phyloP scores from a whole-genome alignment of 2,329 filamentous ascomycete genomes.

The Pseudogymnoascus sp. region DNA sequence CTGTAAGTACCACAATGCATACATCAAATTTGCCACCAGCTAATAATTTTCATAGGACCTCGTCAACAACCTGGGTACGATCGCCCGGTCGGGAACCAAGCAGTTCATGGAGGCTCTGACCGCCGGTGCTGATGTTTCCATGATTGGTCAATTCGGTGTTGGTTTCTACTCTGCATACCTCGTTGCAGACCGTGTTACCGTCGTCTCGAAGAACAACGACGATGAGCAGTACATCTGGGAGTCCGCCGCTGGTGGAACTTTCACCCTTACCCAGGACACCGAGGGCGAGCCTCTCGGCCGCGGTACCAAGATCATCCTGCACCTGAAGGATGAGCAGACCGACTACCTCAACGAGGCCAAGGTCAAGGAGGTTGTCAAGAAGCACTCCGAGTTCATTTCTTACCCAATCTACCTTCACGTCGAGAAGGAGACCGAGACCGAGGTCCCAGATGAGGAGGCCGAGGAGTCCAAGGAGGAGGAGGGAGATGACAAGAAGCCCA shows the following conservation, averaged over 20 bases:
- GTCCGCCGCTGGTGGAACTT: constrained; percentile 93
- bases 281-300: constrained; percentile 87
- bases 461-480: constrained; percentile 66
- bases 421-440: constrained; percentile 97
- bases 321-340: constrained; percentile 98
- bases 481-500: constrained; percentile 87
- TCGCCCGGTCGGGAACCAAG: constrained; percentile 98
- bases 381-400: constrained; percentile 99
- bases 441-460: constrained; percentile 93
- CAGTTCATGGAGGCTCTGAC: constrained; percentile 99
- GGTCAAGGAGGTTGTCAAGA: constrained; percentile 99
- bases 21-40: constrained; percentile 18
- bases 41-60: constrained; percentile 62
- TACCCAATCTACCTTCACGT: constrained; percentile 99
- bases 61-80: constrained; percentile 99
- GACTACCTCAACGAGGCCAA: constrained; percentile 98
- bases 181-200: constrained; percentile 90
- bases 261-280: constrained; percentile 84
- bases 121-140: constrained; percentile 97
- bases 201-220: constrained; percentile 98
- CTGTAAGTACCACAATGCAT: constrained; percentile 55
- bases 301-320: constrained; percentile 95
- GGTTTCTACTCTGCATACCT: constrained; percentile 99
- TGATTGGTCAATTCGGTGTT: constrained; percentile 99
- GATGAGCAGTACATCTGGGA: constrained; percentile 99